Evolutionary conservation across 495 filamentous ascomycete species (phyloP), one percentile per base, ranked within the genome.

Genomic region (Penicillium egyptiacum): DNA sequence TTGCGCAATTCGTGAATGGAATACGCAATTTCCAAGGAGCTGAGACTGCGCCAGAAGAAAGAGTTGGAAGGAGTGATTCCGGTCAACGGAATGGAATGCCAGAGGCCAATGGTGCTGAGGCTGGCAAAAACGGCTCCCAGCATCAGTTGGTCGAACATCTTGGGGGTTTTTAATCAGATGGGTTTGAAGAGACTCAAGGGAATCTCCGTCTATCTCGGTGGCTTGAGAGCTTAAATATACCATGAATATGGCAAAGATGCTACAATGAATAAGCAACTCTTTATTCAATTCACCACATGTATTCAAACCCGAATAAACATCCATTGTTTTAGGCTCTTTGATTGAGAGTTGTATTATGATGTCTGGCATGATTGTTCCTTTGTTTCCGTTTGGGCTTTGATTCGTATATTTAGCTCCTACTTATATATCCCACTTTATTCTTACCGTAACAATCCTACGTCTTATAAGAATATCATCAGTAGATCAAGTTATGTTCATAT

Each of bases 221-320:
- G 14, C 26, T 43, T 53, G 50, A 5, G 25, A 9, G 19, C 12
- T 43, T 42, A 20, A 42, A 42, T 53, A 53, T 43, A 43, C 26
- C 45, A 22, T 7, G 12, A 25, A 23, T 11, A 14, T 7, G 22
- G 14, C 25, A 4, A 26, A 25, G 5, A 11, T 33, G 16, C 40
- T 20, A 48, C 28, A 48, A 48, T 40, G 49, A 40, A 25, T 4
- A 52, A 2, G 16, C 16, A 41, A 11, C 7, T 40, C 35, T 52
- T 52, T 52, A 23, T 52, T 19, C 14, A 14, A 20, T n/a, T 4
- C 26, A 19, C 5, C 0, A 17, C 19, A 11, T 25, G 19, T 22
- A 49, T 26, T 31, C 46, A 49, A 49, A 49, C 46, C 33, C 33
- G 46, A 49, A 49, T 49, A 33, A 33, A 28, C 23, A 28, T 25